Conservation (phyloP, 495 filamentous ascomycete species). For the Poronia punctata region DNA sequence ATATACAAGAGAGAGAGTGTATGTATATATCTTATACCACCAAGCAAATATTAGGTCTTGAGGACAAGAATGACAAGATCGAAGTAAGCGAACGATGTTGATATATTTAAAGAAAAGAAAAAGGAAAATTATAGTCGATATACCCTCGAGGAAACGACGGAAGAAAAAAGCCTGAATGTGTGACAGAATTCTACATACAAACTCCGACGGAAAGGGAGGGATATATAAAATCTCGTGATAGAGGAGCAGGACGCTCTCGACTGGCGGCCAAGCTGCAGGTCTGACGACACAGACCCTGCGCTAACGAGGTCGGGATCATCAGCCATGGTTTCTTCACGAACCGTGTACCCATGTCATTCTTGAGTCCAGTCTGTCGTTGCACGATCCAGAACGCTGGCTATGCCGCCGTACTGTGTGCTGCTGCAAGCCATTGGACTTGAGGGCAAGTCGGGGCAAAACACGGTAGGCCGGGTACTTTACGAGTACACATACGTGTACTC, state of each 20-base stretch:
- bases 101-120: slow-evolving; percentile 30
- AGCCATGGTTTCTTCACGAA: slow-evolving; percentile 18
- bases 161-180: slow-evolving; percentile 15
- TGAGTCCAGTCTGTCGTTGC: slow-evolving; percentile 18
- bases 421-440: no score
- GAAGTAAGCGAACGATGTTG: slow-evolving; percentile 55
- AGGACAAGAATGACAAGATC: slow-evolving; percentile 27
- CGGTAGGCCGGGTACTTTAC: no score
- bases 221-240: slow-evolving; percentile 25
- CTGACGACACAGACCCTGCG: slow-evolving; percentile 12
- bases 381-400: slow-evolving; percentile 14
- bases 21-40: slow-evolving; percentile 18
- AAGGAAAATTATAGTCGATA: slow-evolving; percentile 19
- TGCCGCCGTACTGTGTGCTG: no score
- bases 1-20: slow-evolving; percentile 27
- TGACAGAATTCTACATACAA: slow-evolving; percentile 2
- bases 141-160: slow-evolving; percentile 25
- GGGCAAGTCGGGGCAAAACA: no score
- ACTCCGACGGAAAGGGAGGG: slow-evolving; percentile 12
- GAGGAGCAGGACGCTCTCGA: slow-evolving; percentile 15
- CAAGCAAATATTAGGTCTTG: slow-evolving; percentile 12
- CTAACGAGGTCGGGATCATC: slow-evolving; percentile 12
- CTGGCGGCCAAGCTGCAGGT: slow-evolving; percentile 11
- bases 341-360: slow-evolving; percentile 14
- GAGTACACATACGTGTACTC: no score